Evolutionary conservation across 371 early-diverging fungal genomes (phyloP), one percentile per base, ranked within the genome.

Genomic region (Rhizopus delemar): DNA sequence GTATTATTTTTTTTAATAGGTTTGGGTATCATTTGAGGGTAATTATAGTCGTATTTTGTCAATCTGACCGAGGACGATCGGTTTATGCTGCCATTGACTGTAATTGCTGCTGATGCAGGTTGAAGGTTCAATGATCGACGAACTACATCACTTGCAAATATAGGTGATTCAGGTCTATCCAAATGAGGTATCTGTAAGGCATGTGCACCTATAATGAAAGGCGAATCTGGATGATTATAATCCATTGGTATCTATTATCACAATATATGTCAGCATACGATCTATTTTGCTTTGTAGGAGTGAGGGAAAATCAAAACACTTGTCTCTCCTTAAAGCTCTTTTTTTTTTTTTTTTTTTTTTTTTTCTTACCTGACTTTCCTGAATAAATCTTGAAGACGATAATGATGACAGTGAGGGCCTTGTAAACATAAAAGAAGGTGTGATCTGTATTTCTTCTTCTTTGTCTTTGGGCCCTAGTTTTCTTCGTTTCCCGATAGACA

Each of bases 51-150:
- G 43, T 72, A 72, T 63, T 75, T 75, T 1, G 65, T 62, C 3
- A 75, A 54, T 56, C 65, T 67, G 52, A 75, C 70, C 22, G 75
- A 75, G 7, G 75, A 67, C 8, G 75, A 62, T 35, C 75, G 61
- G 41, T 50, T 66, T 11, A 56, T 38, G 34, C 32, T 41, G 9
- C 15, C 9, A 8, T 11, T 36, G 32, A 29, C 15, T 15, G 16
- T 12, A 8, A n/a, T 36, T 36, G 34, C 15, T 15, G 16, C 13
- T 13, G 49, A 32, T 28, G 60, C 55, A 28, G 60, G 48, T 45
- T 51, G 51, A 16, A 75, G 51, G 61, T 66, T 65, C 8, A 75
- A 66, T 36, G 76, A 73, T 63, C 69, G 63, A 28, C 65, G 68
- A 34, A 65, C 66, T 32, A 57, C 39, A 3, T 53, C 55, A 43